phyloP scores from a whole-genome alignment of 371 early-diverging fungal genomes.

The Mucor velutinosus region DNA sequence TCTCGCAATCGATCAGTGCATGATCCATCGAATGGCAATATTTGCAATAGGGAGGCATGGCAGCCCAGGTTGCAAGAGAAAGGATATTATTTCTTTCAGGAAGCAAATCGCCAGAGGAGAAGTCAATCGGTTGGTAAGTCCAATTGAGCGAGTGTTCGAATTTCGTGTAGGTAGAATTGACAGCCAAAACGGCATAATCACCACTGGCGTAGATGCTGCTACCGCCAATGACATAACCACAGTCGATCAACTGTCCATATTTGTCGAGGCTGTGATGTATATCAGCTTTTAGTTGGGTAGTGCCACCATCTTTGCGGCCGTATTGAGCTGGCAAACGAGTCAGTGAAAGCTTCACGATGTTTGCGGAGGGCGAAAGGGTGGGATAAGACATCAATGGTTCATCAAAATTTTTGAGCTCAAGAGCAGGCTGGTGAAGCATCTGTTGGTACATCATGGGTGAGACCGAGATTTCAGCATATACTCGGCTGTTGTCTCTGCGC shows the following conservation, averaged over 20 bases:
- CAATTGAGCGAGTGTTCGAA: slow-evolving; percentile 57
- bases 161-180: slow-evolving; percentile 39
- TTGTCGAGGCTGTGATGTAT: no score
- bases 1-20: no score
- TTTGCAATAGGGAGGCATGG: no score
- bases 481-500: neutral
- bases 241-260: no score
- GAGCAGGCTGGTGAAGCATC: neutral
- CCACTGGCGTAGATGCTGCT: neutral
- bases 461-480: neutral
- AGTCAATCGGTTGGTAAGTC: slow-evolving; percentile 9
- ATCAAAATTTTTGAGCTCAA: neutral
- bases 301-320: no score
- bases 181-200: slow-evolving; percentile 15
- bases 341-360: neutral
- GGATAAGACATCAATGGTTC: neutral
- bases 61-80: no score
- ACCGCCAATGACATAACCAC: neutral
- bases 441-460: neutral
- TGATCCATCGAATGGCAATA: no score
- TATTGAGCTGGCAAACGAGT: neutral
- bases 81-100: no score
- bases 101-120: no score
- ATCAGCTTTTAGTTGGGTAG: no score
- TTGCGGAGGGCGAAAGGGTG: neutral